A percentile compares a stretch with the other conserved stretches of the same genome.
Evolutionary conservation across 2,329 filamentous ascomycete genomes (phyloP).

Genomic region (Drechslerella coelobrocha): DNA sequence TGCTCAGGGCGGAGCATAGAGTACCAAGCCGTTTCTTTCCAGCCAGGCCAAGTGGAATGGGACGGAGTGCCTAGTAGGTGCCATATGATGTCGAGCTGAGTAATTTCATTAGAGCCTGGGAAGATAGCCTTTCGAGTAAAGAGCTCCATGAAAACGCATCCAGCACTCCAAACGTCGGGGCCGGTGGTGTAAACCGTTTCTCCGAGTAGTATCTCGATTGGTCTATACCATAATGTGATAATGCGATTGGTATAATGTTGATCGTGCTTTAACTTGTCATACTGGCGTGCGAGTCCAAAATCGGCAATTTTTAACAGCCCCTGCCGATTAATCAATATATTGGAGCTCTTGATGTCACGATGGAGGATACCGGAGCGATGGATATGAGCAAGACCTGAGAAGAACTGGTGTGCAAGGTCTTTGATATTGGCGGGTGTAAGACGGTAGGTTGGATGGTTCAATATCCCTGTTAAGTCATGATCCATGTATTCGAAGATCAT

Average conservation of each 20-base stretch:
- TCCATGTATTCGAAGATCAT: slow-evolving; percentile 99
- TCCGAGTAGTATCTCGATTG: slow-evolving; percentile 85
- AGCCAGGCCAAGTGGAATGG: slow-evolving; percentile 80
- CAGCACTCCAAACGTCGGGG: slow-evolving; percentile 95
- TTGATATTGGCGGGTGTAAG: slow-evolving; percentile 88
- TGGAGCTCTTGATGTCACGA: slow-evolving; percentile 97
- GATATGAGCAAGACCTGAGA: slow-evolving; percentile 90
- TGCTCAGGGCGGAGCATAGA: slow-evolving; percentile 82
- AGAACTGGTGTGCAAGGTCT: slow-evolving; percentile 88
- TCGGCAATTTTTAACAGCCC: slow-evolving; percentile 92
- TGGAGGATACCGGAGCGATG: slow-evolving; percentile 93
- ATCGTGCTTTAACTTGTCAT: slow-evolving; percentile 80
- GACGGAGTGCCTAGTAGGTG: slow-evolving; percentile 87
- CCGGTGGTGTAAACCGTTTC: slow-evolving; percentile 89
- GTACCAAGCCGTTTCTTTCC: slow-evolving; percentile 97
- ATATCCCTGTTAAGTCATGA: slow-evolving; percentile 89
- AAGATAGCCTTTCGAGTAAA: slow-evolving; percentile 94
- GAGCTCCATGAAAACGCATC: slow-evolving; percentile 95
- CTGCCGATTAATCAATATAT: slow-evolving; percentile 89
- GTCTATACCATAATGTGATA: slow-evolving; percentile 97
- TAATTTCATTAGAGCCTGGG: slow-evolving; percentile 93
- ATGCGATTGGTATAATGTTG: slow-evolving; percentile 98
- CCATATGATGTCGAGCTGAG: slow-evolving; percentile 96
- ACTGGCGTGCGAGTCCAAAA: slow-evolving; percentile 95
- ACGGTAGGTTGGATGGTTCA: slow-evolving; percentile 92